Evolutionary conservation across 345 rosid species (phyloP).

Genomic region (Eucalyptus coolabah): DNA sequence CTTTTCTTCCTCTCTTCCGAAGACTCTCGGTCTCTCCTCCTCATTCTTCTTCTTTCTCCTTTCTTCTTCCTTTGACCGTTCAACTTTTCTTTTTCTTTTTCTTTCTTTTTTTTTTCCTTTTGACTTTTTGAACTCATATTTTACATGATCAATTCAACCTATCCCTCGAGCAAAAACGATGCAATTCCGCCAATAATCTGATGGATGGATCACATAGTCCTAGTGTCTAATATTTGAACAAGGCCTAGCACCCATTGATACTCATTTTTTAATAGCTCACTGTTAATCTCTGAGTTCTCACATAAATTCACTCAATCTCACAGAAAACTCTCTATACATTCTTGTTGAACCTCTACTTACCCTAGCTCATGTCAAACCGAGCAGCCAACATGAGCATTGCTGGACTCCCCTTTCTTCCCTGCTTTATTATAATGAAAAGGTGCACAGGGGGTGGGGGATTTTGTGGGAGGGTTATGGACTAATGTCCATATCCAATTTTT

Average conservation of each 20-base stretch:
- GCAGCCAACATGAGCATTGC: neutral
- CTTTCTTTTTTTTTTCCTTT: too few species aligned
- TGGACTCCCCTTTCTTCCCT: neutral
- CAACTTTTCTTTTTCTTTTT: too few species aligned
- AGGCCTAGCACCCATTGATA: neutral
- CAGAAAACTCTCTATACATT: neutral
- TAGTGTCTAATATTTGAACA: neutral
- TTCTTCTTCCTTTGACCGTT: too few species aligned
- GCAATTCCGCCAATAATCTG: neutral
- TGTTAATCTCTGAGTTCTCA: neutral
- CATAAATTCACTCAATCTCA: neutral
- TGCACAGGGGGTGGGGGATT: neutral
- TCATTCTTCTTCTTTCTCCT: too few species aligned
- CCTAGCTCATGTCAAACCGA: neutral
- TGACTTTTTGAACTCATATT: too few species aligned
- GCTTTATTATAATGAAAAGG: neutral
- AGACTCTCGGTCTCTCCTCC: too few species aligned
- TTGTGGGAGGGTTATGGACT: neutral
- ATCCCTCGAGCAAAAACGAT: neutral
- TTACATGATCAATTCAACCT: neutral
- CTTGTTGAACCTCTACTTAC: neutral
- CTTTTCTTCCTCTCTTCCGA: too few species aligned
- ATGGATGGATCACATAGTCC: neutral
- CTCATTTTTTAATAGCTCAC: neutral
- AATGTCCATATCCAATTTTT: neutral